Conservation (phyloP, 306 rosid species). For the Cucurbita maxima region DNA sequence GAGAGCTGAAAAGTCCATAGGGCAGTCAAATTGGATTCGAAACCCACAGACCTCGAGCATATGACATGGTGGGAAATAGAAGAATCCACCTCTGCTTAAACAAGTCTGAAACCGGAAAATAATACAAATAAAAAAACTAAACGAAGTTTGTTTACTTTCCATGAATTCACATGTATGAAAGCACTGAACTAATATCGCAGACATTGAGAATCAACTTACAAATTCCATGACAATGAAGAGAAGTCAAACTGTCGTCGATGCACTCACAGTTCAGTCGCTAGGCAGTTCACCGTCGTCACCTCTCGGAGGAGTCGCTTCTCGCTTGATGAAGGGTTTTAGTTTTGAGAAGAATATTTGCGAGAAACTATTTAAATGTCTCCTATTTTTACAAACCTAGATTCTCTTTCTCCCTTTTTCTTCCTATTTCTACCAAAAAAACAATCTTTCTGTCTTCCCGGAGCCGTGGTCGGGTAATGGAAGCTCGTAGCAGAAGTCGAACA, state of each 20-base stretch:
- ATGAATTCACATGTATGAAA: neutral
- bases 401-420: neutral
- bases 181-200: neutral
- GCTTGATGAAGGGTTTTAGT: too few species aligned
- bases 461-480: slow-evolving; percentile 7
- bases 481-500: neutral
- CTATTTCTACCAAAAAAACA: neutral
- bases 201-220: neutral
- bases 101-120: slow-evolving; percentile 28
- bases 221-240: neutral
- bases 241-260: neutral
- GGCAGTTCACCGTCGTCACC: too few species aligned
- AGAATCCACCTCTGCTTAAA: slow-evolving; percentile 67
- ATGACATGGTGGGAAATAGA: slow-evolving; percentile 72
- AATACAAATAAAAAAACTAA: neutral
- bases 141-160: neutral
- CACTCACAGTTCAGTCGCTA: neutral
- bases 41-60: slow-evolving; percentile 55
- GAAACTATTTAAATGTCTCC: too few species aligned
- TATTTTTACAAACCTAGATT: too few species aligned
- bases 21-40: slow-evolving; percentile 67
- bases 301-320: too few species aligned
- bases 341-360: too few species aligned
- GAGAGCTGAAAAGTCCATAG: slow-evolving; percentile 68
- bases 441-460: neutral